These are phyloP conservation scores for Termitomyces sp. DNA, from an alignment of 768 basidiomycete species.

Conservation along the genomic window DNA sequence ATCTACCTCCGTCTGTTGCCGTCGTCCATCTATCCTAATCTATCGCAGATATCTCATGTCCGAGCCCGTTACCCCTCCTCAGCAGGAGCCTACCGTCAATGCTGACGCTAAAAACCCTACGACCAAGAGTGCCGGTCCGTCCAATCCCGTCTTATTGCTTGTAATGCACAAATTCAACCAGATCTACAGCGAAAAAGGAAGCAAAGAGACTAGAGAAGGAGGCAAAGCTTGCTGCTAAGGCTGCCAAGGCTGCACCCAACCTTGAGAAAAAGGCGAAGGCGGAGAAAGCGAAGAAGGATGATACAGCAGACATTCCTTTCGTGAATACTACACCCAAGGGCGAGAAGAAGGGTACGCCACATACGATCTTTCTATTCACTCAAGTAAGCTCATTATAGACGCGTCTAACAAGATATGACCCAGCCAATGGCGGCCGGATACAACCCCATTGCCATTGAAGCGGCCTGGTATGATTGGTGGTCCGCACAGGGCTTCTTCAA, in stretches of 20 bases:
- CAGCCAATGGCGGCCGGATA: slow-evolving; percentile 89
- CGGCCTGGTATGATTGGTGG: slow-evolving; percentile 99
- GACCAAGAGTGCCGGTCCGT: slow-evolving; percentile 37
- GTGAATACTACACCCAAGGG: slow-evolving; percentile 88
- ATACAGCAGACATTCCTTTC: slow-evolving; percentile 65
- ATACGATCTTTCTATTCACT: background rate
- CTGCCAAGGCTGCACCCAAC: slow-evolving; percentile 39
- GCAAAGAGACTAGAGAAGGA: slow-evolving; percentile 78
- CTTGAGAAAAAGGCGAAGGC: slow-evolving; percentile 69
- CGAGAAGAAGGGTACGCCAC: slow-evolving; percentile 80
- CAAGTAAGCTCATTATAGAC: background rate
- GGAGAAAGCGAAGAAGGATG: slow-evolving; percentile 68
- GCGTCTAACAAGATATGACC: slow-evolving; percentile 57
- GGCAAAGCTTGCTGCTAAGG: slow-evolving; percentile 71
- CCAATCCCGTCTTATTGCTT: background rate
- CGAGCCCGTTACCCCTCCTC: background rate
- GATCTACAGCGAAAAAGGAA: slow-evolving; percentile 68
- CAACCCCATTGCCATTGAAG: slow-evolving; percentile 91
- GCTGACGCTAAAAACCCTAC: slow-evolving; percentile 28
- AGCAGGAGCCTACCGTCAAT: slow-evolving; percentile 1
- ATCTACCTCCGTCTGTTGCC: background rate
- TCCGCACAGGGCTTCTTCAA: slow-evolving; percentile 84
- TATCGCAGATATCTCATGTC: slow-evolving; percentile 7
- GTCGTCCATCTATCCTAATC: slow-evolving; percentile 3
- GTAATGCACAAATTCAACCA: background rate